Base-by-base conservation (phyloP, 106 monocot species). In the Dendrobium catenatum region DNA sequence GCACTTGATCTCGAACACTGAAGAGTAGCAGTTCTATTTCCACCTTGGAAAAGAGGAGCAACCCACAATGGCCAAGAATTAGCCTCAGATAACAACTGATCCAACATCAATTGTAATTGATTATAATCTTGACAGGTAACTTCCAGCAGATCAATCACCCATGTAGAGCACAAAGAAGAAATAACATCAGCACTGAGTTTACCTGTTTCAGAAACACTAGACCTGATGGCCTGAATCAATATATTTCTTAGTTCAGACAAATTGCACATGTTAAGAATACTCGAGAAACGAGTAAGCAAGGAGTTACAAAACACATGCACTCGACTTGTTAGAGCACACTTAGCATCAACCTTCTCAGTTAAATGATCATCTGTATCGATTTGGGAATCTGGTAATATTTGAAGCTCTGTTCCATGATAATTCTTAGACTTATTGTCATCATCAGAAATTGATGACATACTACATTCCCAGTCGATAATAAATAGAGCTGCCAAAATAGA, bases 11-110 rank as follows among this genome's bases (percentile, higher is more conserved):
- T 68, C 31, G 81, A 66, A 64, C 55, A 4, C 78, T 78, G 67
- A 58, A 84, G 6, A 18, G 54, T 77, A 48, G 83, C 84, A 68
- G 70, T 77, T 82, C 77, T 83, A 68, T 31, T 79, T 55, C 76
- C 82, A 80, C 64, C 46, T 47, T 55, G 58, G 24, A 73, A 58
- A 58, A 42, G 2, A 86, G 92, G 90, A 51, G 59, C 55, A 59
- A 85, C 84, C 98, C 94, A 98, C 26, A 91, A 75, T 19, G 95
- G 85, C 94, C 92, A 89, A 78, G 84, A 89, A 73, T 85, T 79
- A 22, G 85, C 81, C 70, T 89, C 88, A 42, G 81, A 84, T 56
- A 98, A 82, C 59, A 98, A 81, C 72, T 87, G 85, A 78, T 93
- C 93, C 77, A 98, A 83, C 22, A 87, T 55, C 48, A 0, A 72